Evolutionary conservation across 2,329 filamentous ascomycete species (phyloP), one percentile per base, ranked within the genome.

Genomic region (Rutstroemia sydowiana): DNA sequence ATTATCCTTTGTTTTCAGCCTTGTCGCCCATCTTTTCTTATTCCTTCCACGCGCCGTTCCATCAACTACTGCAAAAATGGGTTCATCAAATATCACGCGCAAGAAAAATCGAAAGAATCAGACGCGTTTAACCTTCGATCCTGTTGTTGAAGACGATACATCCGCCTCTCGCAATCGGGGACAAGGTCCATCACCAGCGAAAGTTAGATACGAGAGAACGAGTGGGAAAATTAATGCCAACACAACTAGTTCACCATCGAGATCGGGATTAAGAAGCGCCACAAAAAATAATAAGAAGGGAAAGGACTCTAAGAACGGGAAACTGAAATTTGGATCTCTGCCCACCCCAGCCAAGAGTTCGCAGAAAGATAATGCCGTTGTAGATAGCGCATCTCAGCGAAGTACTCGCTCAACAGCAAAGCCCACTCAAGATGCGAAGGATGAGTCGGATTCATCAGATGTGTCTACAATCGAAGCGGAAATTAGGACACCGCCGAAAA

Each of bases 91-190:
- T 39, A 32, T 61, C 18, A 48, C 57, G 37, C 59, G 57, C 20
- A 59, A 57, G 49, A 43, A 42, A 8, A 56, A 57, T 2, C 58
- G 56, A 21, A 63, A 61, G 42, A 53, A 55, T 18, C 64, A 66
- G 45, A 65, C 63, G 9, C 57, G 57, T 10, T 52, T 66, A 18
- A 61, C 56, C 0, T 65, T 66, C 41, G 60, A 63, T 44, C 54
- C 59, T 10, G 18, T 53, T 9, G 32, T 32, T 23, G 23, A 10
- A 8, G 37, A 28, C 23, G 59, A 8, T 40, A 56, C 37, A 39
- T 18, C 32, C 11, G 41, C 14, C 9, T 43, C 30, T 44, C n/a
- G n/a, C 51, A 26, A 59, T 0, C 55, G 57, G 16, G 30, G 47
- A 20, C 34, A 42, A n/a, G 53, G 42, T 5, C 50, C 55, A 26